Percentiles rank a stretch among this genome's conserved stretches.
Conservation (phyloP, 2,329 filamentous ascomycete species). For the Penicillium sp. region DNA sequence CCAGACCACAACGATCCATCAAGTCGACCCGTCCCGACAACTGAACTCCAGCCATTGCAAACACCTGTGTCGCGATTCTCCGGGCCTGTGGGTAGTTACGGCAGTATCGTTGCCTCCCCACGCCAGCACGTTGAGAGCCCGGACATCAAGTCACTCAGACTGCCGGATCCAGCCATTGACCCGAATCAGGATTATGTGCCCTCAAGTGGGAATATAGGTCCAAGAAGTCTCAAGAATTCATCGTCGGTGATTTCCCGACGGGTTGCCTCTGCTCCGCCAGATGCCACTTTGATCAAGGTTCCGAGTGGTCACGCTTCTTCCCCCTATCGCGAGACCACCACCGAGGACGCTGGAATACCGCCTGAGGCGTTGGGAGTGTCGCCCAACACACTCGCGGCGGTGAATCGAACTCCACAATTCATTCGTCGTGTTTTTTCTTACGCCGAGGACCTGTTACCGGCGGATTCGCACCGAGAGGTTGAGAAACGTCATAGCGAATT, state of each 20-base stretch:
- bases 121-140: slow-evolving; percentile 38
- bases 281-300: slow-evolving; percentile 1
- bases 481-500: slow-evolving; percentile 80
- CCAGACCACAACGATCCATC: slow-evolving; percentile 25
- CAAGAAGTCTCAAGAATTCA: slow-evolving; percentile 26
- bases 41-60: slow-evolving; percentile 41
- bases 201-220: slow-evolving; percentile 20
- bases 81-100: slow-evolving; percentile 56
- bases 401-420: slow-evolving; percentile 33
- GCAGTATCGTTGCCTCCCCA: slow-evolving; percentile 63
- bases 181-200: slow-evolving; percentile 34
- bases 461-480: slow-evolving; percentile 64
- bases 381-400: not conserved
- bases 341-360: not conserved
- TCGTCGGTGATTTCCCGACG: slow-evolving; percentile 28
- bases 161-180: slow-evolving; percentile 64
- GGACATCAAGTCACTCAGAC: slow-evolving; percentile 55
- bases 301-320: not conserved
- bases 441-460: slow-evolving; percentile 45
- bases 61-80: slow-evolving; percentile 39
- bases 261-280: slow-evolving; percentile 10
- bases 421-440: slow-evolving; percentile 45
- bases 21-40: slow-evolving; percentile 38
- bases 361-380: not conserved
- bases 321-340: not conserved